Evolutionary conservation across 1,139 yeast genomes (phyloP).

Genomic region (Saccharomyces hybrid): DNA sequence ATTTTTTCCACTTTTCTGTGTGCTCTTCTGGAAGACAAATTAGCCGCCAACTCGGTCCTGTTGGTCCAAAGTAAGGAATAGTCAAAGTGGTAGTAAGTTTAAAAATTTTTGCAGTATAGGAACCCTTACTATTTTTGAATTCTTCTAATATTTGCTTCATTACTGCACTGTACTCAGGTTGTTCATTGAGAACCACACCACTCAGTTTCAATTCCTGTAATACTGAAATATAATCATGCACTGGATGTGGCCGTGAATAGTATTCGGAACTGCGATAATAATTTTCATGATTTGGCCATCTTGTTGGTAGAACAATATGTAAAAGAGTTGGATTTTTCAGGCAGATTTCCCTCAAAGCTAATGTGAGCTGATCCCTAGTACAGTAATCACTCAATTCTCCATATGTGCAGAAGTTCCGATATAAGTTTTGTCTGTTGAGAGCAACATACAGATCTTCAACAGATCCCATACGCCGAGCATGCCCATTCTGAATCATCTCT

Average conservation of each 20-base stretch:
- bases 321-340: constrained; percentile 9
- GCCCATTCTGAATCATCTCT: constrained; percentile 5
- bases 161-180: neutral
- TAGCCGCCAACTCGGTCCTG: constrained; percentile 9
- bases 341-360: constrained; percentile 7
- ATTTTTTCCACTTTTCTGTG: constrained; percentile 3
- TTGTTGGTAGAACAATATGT: constrained; percentile 6
- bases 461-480: constrained; percentile 10
- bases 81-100: constrained; percentile 3
- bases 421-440: constrained; percentile 9
- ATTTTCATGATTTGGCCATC: constrained; percentile 1
- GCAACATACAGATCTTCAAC: constrained; percentile 8
- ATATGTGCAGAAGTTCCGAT: constrained; percentile 7
- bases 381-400: constrained; percentile 5
- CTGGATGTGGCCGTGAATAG: constrained; percentile 4
- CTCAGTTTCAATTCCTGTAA: constrained; percentile 3
- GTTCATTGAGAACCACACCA: neutral
- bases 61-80: constrained; percentile 5
- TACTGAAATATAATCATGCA: constrained; percentile 10
- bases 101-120: neutral
- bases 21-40: constrained; percentile 4
- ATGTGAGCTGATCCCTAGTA: constrained; percentile 5
- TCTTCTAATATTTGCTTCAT: neutral
- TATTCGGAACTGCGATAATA: constrained; percentile 7
- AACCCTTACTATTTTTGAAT: constrained; percentile 1